Conservation (phyloP, 2,329 filamentous ascomycete genomes). For the Penicillium sumatraense region DNA sequence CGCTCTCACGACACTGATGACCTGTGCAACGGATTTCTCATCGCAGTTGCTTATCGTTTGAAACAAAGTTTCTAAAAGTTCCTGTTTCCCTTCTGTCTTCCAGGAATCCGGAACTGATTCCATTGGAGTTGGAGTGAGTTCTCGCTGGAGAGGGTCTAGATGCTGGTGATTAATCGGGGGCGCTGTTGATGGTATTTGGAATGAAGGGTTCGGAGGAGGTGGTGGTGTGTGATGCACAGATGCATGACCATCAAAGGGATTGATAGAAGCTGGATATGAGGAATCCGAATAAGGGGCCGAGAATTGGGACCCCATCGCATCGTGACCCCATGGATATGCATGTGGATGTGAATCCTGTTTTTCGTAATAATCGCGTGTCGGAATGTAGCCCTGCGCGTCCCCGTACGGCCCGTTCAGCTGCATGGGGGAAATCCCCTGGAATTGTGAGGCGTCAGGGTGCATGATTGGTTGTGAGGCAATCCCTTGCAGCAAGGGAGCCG, state of each 20-base stretch:
- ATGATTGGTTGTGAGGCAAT: constrained; percentile 2
- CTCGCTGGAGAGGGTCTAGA: not conserved
- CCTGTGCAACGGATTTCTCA: constrained; percentile 28
- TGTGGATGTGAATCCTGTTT: not conserved
- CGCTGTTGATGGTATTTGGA: not conserved
- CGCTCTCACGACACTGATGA: constrained; percentile 32
- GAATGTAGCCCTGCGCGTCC: not conserved
- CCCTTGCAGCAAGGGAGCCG: constrained; percentile 8
- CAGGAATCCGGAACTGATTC: constrained; percentile 25
- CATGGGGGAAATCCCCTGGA: constrained; percentile 1
- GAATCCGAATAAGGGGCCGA: constrained; percentile 3
- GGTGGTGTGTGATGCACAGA: not conserved
- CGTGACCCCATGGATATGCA: constrained; percentile 4
- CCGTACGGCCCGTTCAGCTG: constrained; percentile 5
- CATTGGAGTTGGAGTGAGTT: not conserved
- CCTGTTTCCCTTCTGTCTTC: constrained; percentile 29
- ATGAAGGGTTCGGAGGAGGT: not conserved
- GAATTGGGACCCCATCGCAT: constrained; percentile 1
- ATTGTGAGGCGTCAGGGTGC: not conserved
- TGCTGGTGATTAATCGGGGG: not conserved
- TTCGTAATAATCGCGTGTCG: not conserved
- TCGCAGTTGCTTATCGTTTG: constrained; percentile 34
- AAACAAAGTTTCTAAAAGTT: constrained; percentile 30
- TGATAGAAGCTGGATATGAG: constrained; percentile 9
- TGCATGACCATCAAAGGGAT: not conserved